These are phyloP conservation scores for Angophora floribunda DNA, from an alignment of 345 rosid genomes.

Conservation along the genomic window DNA sequence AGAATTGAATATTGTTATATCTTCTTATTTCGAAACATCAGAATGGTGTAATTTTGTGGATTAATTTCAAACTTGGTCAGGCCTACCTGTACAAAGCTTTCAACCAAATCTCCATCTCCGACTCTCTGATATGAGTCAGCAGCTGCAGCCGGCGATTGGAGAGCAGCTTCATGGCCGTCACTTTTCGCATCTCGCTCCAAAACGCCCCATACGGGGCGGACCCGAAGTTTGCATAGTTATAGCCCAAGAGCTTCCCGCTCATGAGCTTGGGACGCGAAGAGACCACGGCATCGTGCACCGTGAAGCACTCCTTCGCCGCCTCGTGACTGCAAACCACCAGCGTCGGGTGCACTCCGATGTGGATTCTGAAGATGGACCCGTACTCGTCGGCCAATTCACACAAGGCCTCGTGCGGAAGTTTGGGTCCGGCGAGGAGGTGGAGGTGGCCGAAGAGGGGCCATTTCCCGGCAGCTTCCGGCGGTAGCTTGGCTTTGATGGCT, in stretches of 20 bases:
- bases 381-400: constrained; percentile 9
- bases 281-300: constrained; percentile 11
- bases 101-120: neutral
- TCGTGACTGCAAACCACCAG: constrained; percentile 15
- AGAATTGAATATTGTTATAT: neutral
- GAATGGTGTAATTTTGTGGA: neutral
- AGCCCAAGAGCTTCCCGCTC: constrained; percentile 4
- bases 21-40: neutral
- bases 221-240: constrained; percentile 4
- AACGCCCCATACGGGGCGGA: constrained; percentile 14
- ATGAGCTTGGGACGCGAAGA: constrained; percentile 13
- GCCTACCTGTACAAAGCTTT: constrained; percentile 3
- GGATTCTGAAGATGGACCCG: constrained; percentile 23
- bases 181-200: constrained; percentile 22
- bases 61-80: neutral
- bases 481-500: neutral
- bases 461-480: constrained; percentile 13
- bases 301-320: constrained; percentile 17
- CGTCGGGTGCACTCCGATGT: constrained; percentile 6
- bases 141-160: constrained; percentile 11
- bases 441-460: constrained; percentile 36
- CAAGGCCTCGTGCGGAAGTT: constrained; percentile 9
- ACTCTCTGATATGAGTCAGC: constrained; percentile 3
- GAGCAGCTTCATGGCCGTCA: constrained; percentile 15
- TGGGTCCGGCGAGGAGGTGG: constrained; percentile 13